These are phyloP conservation scores for Polytolypa hystricis DNA, from an alignment of 2,329 filamentous ascomycete genomes.

Conservation along the genomic window DNA sequence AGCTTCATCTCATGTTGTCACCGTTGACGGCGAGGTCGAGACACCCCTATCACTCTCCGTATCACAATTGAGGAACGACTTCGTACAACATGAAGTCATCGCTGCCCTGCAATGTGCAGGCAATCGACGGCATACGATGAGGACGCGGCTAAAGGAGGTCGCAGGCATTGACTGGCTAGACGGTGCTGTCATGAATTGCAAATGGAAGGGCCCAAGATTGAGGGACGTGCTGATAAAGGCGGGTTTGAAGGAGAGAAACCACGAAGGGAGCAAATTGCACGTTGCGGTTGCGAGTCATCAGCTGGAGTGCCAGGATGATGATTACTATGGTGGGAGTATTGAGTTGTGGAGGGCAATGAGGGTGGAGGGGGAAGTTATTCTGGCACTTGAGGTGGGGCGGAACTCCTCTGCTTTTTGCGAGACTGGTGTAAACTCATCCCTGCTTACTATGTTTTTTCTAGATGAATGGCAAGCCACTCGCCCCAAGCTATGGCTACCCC, in stretches of 20 bases:
- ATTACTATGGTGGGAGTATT: constrained; percentile 49
- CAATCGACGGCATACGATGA: constrained; percentile 51
- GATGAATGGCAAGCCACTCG: constrained; percentile 41
- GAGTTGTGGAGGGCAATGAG: constrained; percentile 37
- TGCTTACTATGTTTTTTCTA: constrained; percentile 14
- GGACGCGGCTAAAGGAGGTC: constrained; percentile 48
- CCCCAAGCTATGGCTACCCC: constrained; percentile 41
- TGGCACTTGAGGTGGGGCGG: constrained; percentile 36
- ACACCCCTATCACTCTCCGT: constrained; percentile 36
- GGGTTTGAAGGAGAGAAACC: constrained; percentile 19
- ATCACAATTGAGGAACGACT: constrained; percentile 34
- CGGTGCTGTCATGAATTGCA: constrained; percentile 50
- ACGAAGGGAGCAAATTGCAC: constrained; percentile 26
- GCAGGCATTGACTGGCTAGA: constrained; percentile 50
- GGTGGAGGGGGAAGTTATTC: constrained; percentile 34
- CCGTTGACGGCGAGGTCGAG: constrained; percentile 40
- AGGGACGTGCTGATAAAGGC: constrained; percentile 41
- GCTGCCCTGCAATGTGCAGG: constrained; percentile 51
- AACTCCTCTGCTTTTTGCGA: not conserved
- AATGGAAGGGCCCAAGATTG: constrained; percentile 44
- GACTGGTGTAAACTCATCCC: not conserved
- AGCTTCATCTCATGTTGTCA: constrained; percentile 31
- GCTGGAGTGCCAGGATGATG: constrained; percentile 43
- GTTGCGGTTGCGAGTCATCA: constrained; percentile 47
- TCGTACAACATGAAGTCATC: constrained; percentile 44